Evolutionary conservation across 768 basidiomycete species (phyloP).

Genomic region (Auriscalpium microsporum): DNA sequence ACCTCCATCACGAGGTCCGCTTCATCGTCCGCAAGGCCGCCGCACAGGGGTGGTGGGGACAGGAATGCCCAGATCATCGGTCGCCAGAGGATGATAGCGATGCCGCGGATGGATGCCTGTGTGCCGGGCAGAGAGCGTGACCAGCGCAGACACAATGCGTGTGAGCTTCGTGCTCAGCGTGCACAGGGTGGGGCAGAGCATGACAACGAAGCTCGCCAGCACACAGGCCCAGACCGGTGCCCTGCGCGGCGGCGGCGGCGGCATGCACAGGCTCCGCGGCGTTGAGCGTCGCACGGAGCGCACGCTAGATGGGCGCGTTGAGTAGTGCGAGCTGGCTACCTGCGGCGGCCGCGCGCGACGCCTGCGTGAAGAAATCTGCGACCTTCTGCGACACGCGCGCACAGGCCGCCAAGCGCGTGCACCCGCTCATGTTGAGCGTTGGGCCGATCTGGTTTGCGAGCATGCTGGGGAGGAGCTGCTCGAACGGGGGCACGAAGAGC

Average conservation of each 20-base stretch:
- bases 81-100: no score
- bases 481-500: no score
- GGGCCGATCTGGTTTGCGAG: no score
- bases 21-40: no score
- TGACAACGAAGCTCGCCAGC: conserved; percentile 52
- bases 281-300: conserved; percentile 54
- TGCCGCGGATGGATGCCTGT: conserved; percentile 57
- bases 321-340: conserved; percentile 14
- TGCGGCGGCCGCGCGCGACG: conserved; percentile 11
- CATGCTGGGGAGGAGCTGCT: no score
- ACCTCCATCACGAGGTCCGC: conserved; percentile 19
- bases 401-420: no score
- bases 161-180: conserved; percentile 35
- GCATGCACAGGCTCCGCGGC: conserved; percentile 47
- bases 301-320: conserved; percentile 52
- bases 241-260: conserved; percentile 63
- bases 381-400: no score
- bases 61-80: conserved; percentile 48
- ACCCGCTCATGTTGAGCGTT: no score
- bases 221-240: conserved; percentile 75
- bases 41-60: no score
- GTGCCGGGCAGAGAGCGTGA: conserved; percentile 49
- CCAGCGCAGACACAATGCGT: conserved; percentile 39
- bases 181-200: conserved; percentile 50
- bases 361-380: no score